A percentile compares a stretch with the other conserved stretches of the same genome.
phyloP scores from a whole-genome alignment of 306 rosid species.

The Rosa chinensis region DNA sequence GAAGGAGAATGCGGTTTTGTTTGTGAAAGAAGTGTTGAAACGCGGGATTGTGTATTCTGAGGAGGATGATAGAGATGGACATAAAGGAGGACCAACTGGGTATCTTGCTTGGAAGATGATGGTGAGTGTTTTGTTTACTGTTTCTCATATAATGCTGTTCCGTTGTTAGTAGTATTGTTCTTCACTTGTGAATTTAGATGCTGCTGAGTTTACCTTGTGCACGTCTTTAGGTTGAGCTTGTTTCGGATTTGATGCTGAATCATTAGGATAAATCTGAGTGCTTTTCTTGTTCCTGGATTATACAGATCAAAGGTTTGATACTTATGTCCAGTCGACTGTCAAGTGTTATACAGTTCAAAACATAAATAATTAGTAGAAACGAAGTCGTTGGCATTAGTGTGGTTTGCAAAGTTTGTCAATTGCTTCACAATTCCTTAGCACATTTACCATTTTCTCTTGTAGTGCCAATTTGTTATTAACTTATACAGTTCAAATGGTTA shows the following conservation, averaged over 20 bases:
- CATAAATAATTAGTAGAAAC: neutral
- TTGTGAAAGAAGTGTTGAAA: slow-evolving; percentile 79
- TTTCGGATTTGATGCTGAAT: slow-evolving; percentile 6
- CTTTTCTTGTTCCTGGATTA: neutral
- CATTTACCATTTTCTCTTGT: neutral
- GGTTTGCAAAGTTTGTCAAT: neutral
- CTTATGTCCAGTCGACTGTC: neutral
- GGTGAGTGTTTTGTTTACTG: slow-evolving; percentile 47
- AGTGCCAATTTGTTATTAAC: neutral
- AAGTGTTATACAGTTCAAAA: neutral
- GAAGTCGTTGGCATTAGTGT: neutral
- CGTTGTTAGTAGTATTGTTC: too few species aligned
- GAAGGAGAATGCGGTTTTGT: slow-evolving; percentile 59
- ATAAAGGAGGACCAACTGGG: slow-evolving; percentile 91
- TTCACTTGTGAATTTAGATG: neutral
- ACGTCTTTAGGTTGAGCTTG: slow-evolving; percentile 7
- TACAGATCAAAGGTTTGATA: neutral
- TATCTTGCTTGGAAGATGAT: slow-evolving; percentile 99
- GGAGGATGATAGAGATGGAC: slow-evolving; percentile 52
- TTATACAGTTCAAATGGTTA: neutral
- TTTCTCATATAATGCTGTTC: neutral
- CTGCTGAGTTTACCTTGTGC: neutral
- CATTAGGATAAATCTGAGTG: neutral
- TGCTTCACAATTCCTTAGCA: neutral
- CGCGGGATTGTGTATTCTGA: slow-evolving; percentile 53